These are phyloP conservation scores for Fraxinus sp. DNA, from an alignment of 305 asterid species.

Conservation along the genomic window DNA sequence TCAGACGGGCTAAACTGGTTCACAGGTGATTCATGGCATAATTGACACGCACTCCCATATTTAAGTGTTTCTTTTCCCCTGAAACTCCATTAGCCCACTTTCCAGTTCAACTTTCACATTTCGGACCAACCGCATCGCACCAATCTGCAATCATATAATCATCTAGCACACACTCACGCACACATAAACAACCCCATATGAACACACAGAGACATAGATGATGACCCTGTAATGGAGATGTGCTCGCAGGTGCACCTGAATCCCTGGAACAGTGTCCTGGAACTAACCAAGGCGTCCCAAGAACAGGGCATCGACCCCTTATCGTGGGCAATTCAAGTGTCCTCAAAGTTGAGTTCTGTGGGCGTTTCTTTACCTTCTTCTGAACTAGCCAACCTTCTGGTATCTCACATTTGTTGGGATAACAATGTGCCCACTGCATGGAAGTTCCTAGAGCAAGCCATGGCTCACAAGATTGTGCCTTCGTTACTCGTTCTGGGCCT, in stretches of 20 bases:
- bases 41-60: neutral
- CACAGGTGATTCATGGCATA: neutral
- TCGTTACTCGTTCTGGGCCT: constrained; percentile 74
- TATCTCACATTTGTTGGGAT: constrained; percentile 90
- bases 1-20: neutral
- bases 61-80: constrained; percentile 5
- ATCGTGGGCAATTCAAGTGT: constrained; percentile 75
- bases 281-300: constrained; percentile 70
- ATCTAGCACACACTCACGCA: neutral
- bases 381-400: constrained; percentile 67
- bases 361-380: constrained; percentile 71
- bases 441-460: constrained; percentile 85
- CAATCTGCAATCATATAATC: constrained; percentile 5
- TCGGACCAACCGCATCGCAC: constrained; percentile 37
- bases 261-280: constrained; percentile 63
- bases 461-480: constrained; percentile 73
- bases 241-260: constrained; percentile 29
- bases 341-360: constrained; percentile 61
- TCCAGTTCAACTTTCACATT: constrained; percentile 38
- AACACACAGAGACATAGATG: constrained; percentile 25
- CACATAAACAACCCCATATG: constrained; percentile 6
- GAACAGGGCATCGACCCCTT: constrained; percentile 72
- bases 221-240: constrained; percentile 48
- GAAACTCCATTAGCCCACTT: constrained; percentile 21
- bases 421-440: constrained; percentile 86